Conservation (phyloP, 1,284 basidiomycete species). For the Sanghuangporus weigelae region DNA sequence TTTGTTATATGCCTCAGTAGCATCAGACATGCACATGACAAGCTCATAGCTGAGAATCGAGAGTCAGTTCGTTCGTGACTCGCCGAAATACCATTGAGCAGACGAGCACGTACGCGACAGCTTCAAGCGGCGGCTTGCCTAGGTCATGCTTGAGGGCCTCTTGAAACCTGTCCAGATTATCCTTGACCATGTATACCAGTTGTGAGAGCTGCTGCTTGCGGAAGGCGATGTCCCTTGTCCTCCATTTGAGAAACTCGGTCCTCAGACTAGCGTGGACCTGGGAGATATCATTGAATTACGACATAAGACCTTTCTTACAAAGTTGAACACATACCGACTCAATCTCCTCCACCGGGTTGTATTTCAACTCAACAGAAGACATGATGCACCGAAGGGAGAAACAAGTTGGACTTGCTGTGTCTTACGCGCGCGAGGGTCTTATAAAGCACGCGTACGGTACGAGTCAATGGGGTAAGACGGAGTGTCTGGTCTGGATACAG, state of each 20-base stretch:
- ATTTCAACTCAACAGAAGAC: slow-evolving; percentile 7
- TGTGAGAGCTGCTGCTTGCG: slow-evolving; percentile 65
- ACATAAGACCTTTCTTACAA: not conserved
- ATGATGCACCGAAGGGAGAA: not conserved
- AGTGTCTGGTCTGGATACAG: too few relatives aligned
- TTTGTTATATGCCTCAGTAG: slow-evolving; percentile 57
- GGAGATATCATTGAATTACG: not conserved
- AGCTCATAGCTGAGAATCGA: slow-evolving; percentile 47
- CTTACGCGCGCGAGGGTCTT: not conserved
- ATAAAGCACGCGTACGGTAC: not conserved
- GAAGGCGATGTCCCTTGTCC: slow-evolving; percentile 51
- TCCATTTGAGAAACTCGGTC: slow-evolving; percentile 51
- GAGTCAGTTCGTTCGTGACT: not conserved
- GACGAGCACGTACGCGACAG: slow-evolving; percentile 43
- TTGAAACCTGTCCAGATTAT: slow-evolving; percentile 53
- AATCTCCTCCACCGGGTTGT: slow-evolving; percentile 13
- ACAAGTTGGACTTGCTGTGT: too few relatives aligned
- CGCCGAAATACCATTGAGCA: too few relatives aligned
- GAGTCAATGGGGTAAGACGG: too few relatives aligned
- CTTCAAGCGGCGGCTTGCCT: slow-evolving; percentile 50
- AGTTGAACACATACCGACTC: slow-evolving; percentile 2
- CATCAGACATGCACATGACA: slow-evolving; percentile 49
- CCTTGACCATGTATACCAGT: slow-evolving; percentile 60
- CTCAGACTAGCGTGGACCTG: slow-evolving; percentile 52
- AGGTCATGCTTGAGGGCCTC: slow-evolving; percentile 53